These are phyloP conservation scores for Colletotrichum sp. DNA, from an alignment of 2,329 filamentous ascomycete genomes.

Conservation along the genomic window DNA sequence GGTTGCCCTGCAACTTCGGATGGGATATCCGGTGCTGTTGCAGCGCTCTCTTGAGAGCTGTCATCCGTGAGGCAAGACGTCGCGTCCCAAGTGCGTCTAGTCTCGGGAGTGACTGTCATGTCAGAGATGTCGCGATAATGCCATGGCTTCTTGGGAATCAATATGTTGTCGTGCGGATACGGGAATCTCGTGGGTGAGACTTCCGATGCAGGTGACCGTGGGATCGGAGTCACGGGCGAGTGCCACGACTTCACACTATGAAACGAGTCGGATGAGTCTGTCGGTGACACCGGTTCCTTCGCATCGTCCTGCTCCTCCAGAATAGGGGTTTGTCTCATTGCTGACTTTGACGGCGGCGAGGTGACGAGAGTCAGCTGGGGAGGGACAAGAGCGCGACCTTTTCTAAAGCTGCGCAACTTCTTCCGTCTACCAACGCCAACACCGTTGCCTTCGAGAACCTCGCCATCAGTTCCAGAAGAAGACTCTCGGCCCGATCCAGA, in stretches of 20 bases:
- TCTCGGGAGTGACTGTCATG: slow-evolving; percentile 35
- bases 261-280: slow-evolving; percentile 57
- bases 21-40: slow-evolving; percentile 25
- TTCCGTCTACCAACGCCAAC: slow-evolving; percentile 33
- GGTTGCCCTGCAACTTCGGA: slow-evolving; percentile 7
- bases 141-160: slow-evolving; percentile 34
- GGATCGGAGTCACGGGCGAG: slow-evolving; percentile 46
- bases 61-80: slow-evolving; percentile 30
- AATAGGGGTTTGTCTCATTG: slow-evolving; percentile 5
- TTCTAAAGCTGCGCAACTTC: slow-evolving; percentile 33
- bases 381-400: slow-evolving; percentile 31
- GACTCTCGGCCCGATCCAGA: background rate
- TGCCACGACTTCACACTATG: slow-evolving; percentile 60
- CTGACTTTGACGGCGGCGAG: slow-evolving; percentile 42
- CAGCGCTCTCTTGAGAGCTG: slow-evolving; percentile 29
- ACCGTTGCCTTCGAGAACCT: slow-evolving; percentile 36
- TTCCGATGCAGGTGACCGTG: slow-evolving; percentile 49
- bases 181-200: slow-evolving; percentile 37
- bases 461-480: slow-evolving; percentile 9
- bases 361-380: slow-evolving; percentile 36
- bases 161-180: slow-evolving; percentile 44
- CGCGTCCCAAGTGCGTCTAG: slow-evolving; percentile 32
- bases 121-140: slow-evolving; percentile 37
- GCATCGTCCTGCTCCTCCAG: slow-evolving; percentile 19
- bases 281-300: slow-evolving; percentile 44